A percentile compares a stretch with the other conserved stretches of the same genome.
Evolutionary conservation across 2,329 filamentous ascomycete genomes (phyloP).

Genomic region (Ceratocystis alfenasii): DNA sequence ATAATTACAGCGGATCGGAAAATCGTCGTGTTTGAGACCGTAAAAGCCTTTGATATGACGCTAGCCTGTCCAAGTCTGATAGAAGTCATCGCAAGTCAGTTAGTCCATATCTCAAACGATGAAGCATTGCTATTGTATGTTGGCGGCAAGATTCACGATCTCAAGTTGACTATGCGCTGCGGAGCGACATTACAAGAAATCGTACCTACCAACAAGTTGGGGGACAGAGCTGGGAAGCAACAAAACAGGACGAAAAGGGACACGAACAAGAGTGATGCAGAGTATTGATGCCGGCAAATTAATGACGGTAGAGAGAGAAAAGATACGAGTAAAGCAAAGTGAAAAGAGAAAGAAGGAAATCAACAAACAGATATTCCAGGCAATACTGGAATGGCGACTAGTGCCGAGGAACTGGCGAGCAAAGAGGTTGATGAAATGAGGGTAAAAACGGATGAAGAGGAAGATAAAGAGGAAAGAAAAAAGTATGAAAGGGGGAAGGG

Average conservation of each 20-base stretch:
- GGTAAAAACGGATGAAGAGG: not conserved
- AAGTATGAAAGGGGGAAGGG: slow-evolving; percentile 1
- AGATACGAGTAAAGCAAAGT: not conserved
- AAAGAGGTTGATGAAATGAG: slow-evolving; percentile 1
- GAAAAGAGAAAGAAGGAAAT: slow-evolving; percentile 1
- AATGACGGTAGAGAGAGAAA: slow-evolving; percentile 3
- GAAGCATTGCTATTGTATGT: not conserved
- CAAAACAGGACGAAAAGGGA: not conserved
- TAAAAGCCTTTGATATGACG: not conserved
- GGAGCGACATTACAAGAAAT: not conserved
- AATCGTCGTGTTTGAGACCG: not conserved
- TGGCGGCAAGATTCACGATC: not conserved
- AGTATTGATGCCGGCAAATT: slow-evolving; percentile 10
- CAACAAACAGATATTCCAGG: not conserved
- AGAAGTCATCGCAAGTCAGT: not conserved
- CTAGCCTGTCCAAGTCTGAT: not conserved
- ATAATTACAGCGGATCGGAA: not conserved
- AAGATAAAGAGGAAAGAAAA: not conserved
- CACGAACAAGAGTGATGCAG: slow-evolving; percentile 14
- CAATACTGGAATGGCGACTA: slow-evolving; percentile 11
- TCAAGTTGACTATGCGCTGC: not conserved
- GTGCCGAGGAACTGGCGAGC: slow-evolving; percentile 1
- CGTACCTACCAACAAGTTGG: not conserved
- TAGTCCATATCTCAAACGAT: not conserved
- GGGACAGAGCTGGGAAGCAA: not conserved